Percentiles rank a stretch among this genome's conserved stretches.
These are phyloP conservation scores for Aspergillus hancockii DNA, from an alignment of 495 filamentous ascomycete species.

Conservation along the genomic window DNA sequence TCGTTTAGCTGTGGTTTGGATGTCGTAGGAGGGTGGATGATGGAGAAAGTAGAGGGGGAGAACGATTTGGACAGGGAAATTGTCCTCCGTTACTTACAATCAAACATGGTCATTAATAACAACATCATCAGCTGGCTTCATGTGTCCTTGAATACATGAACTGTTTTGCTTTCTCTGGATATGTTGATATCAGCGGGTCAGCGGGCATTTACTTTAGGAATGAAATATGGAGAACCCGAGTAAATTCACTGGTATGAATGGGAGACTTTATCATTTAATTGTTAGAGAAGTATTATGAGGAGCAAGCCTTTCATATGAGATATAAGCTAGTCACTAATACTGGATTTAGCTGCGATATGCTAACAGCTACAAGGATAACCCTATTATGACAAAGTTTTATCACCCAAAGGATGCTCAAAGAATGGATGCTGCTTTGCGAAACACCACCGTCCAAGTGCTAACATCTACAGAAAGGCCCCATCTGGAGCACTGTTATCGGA, in stretches of 20 bases:
- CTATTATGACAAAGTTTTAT: neutral
- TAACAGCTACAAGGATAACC: constrained; percentile 3
- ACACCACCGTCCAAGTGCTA: neutral
- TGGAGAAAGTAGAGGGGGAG: neutral
- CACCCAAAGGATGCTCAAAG: neutral
- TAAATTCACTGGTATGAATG: neutral
- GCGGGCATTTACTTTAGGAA: neutral
- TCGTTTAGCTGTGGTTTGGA: neutral
- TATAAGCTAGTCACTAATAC: neutral
- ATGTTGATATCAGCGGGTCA: neutral
- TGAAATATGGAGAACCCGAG: neutral
- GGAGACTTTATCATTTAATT: neutral
- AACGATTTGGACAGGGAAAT: neutral
- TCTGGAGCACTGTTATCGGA: constrained; percentile 22
- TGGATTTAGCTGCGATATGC: neutral
- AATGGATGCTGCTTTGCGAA: neutral
- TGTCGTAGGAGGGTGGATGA: neutral
- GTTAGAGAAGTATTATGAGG: neutral
- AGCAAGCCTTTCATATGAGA: neutral
- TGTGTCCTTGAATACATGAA: neutral
- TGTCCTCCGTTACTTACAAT: neutral
- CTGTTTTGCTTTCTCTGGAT: neutral
- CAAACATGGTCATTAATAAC: no score
- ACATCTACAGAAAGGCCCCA: constrained; percentile 31
- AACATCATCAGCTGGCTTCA: neutral